A percentile compares a stretch with the other conserved stretches of the same genome.
phyloP scores from a whole-genome alignment of 169 alveolate genomes.

The Eimeria necatrix region DNA sequence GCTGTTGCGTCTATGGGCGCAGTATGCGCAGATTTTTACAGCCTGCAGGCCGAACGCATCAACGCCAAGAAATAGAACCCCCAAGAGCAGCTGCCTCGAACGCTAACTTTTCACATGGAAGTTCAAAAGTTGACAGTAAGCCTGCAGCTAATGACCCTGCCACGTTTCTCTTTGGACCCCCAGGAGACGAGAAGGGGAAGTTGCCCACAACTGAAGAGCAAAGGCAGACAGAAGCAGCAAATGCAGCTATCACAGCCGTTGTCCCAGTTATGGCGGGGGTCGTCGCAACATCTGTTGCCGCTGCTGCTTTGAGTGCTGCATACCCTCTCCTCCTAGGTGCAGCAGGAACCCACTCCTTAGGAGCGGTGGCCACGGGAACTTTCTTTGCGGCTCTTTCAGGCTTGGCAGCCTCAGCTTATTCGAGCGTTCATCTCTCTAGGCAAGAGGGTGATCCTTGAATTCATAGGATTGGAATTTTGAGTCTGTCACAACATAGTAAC shows the following conservation, averaged over 20 bases:
- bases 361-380: background rate
- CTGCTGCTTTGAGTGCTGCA: slow-evolving; percentile 11
- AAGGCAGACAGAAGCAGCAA: background rate
- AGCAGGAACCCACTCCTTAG: background rate
- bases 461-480: no score
- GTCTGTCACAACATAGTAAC: no score
- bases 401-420: slow-evolving; percentile 11
- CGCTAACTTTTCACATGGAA: background rate
- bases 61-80: background rate
- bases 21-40: background rate
- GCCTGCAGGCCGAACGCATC: background rate
- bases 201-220: background rate
- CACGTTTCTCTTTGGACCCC: slow-evolving; percentile 9
- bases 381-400: slow-evolving; percentile 24
- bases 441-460: background rate
- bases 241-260: slow-evolving; percentile 9
- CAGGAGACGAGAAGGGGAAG: background rate
- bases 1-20: slow-evolving; percentile 19
- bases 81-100: no score
- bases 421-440: background rate
- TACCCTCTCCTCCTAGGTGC: slow-evolving; percentile 11
- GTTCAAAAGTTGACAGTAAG: background rate
- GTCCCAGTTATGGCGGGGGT: slow-evolving; percentile 16
- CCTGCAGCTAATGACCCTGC: slow-evolving; percentile 9
- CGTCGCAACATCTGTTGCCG: slow-evolving; percentile 2